A percentile compares a stretch with the other conserved stretches of the same genome.
phyloP scores from a whole-genome alignment of 73 alveolate species.

The Diophrys sp. region DNA sequence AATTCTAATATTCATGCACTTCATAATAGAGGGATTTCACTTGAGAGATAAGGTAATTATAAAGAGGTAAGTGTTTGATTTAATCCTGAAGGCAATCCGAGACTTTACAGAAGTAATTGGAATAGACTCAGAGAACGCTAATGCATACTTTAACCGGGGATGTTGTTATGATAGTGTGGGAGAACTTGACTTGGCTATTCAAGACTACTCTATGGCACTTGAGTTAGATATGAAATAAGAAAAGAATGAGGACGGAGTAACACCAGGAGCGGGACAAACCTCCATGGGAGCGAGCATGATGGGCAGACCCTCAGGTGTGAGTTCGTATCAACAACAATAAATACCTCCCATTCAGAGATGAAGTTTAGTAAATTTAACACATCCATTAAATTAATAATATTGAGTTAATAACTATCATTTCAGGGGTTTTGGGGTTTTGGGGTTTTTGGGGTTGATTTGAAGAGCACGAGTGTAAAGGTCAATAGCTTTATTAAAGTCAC shows the following conservation, averaged over 20 bases:
- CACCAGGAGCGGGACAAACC: neutral
- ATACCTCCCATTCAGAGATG: neutral
- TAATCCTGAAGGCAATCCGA: slow-evolving; percentile 64
- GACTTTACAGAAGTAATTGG: slow-evolving; percentile 81
- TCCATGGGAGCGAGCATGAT: too few species aligned
- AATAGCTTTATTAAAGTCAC: slow-evolving; percentile 55
- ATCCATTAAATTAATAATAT: too few species aligned
- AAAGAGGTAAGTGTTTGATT: slow-evolving; percentile 35
- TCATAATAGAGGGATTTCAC: slow-evolving; percentile 88
- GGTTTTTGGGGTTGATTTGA: slow-evolving; percentile 54
- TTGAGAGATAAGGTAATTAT: slow-evolving; percentile 77
- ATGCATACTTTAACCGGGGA: slow-evolving; percentile 95
- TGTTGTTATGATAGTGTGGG: slow-evolving; percentile 81
- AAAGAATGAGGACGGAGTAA: slow-evolving; percentile 6
- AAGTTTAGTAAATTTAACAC: neutral
- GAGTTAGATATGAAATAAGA: slow-evolving; percentile 50
- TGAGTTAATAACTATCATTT: too few species aligned
- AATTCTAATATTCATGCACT: slow-evolving; percentile 79
- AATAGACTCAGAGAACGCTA: slow-evolving; percentile 85
- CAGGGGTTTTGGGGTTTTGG: too few species aligned
- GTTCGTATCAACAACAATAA: neutral
- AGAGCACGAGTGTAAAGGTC: slow-evolving; percentile 61
- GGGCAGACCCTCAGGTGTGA: neutral
- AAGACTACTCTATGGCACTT: slow-evolving; percentile 73
- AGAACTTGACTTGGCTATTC: slow-evolving; percentile 52